Evolutionary conservation across 2,329 filamentous ascomycete genomes (phyloP), one percentile per base, ranked within the genome.

Genomic region (Endocalyx cinctus): DNA sequence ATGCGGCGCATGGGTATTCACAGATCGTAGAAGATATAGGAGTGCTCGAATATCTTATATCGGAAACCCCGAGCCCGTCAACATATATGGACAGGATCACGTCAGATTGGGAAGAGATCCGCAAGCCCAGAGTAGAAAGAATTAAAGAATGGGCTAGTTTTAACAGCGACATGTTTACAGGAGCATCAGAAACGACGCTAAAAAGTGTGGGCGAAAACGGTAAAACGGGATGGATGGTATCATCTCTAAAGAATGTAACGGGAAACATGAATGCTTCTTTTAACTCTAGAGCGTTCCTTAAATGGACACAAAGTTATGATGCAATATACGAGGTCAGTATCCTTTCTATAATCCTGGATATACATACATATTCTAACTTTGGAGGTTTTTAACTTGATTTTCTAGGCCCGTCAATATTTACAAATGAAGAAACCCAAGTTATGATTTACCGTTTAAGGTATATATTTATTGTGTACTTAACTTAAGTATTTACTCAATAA

Each of bases 11-110:
- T 11, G 36, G 36, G 3, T 38, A 22, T 19, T 34, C 36, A 4
- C 36, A 38, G 19, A 38, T 29, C 25, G 32, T 38, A 5, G 31
- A 38, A 20, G 32, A 38, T 14, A 34, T 38, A 13, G 36, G 36
- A n/a, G 32, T 31, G 5, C 27, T 38, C 6, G 36, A 34, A 10
- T 35, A 34, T 12, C 36, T 38, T 27, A 23, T 38, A 19, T 20
- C 31, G 10, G 16, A 13, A 8, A 26, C 17, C 19, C 11, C 19
- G 5, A 12, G 27, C 15, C 5, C 35, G 5, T 7, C 14, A 11
- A 10, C 5, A 10, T 25, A 27, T 11, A 27, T 38, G 31, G 8
- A 19, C 3, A 27, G 10, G 0, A 38, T 38, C 14, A 30, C 20
- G 4, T 16, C 27, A 7, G 36, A 31, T 14, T 38, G 36, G 36